These are phyloP conservation scores for Cinnamomum micranthum DNA, from an alignment of 164 flowering plant genomes.

Conservation along the genomic window DNA sequence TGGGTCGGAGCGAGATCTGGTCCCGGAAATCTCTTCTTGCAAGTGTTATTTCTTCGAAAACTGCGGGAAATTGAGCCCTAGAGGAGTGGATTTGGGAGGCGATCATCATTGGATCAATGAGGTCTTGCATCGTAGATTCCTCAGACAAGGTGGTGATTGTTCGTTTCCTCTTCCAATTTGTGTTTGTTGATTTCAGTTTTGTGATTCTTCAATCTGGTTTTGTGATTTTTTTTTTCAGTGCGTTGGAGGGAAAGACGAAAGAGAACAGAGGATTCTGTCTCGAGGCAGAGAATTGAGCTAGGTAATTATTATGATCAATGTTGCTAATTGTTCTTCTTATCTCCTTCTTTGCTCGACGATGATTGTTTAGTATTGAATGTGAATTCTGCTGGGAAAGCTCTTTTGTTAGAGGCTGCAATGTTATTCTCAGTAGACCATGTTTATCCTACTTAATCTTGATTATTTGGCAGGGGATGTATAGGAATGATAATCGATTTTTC, in stretches of 20 bases:
- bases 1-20: conserved; percentile 47
- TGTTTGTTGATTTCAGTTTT: neutral
- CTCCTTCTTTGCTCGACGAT: too few species aligned
- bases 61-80: conserved; percentile 46
- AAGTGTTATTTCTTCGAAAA: conserved; percentile 83
- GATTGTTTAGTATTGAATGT: too few species aligned
- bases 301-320: conserved; percentile 10
- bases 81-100: conserved; percentile 1
- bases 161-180: conserved; percentile 8
- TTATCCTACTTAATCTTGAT: too few species aligned
- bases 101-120: conserved; percentile 38
- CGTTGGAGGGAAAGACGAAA: conserved; percentile 54
- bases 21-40: conserved; percentile 62
- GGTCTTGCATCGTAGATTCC: conserved; percentile 77
- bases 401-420: too few species aligned
- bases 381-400: too few species aligned
- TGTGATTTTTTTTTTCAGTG: conserved; percentile 36
- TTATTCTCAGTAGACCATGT: too few species aligned
- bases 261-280: conserved; percentile 27
- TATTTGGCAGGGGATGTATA: too few species aligned
- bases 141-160: conserved; percentile 54
- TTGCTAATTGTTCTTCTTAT: neutral
- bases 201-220: neutral
- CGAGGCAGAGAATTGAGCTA: conserved; percentile 6
- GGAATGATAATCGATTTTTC: too few species aligned